Evolutionary conservation across 1,284 basidiomycete species (phyloP), one percentile per base, ranked within the genome.

Genomic region (Tilletia caries): DNA sequence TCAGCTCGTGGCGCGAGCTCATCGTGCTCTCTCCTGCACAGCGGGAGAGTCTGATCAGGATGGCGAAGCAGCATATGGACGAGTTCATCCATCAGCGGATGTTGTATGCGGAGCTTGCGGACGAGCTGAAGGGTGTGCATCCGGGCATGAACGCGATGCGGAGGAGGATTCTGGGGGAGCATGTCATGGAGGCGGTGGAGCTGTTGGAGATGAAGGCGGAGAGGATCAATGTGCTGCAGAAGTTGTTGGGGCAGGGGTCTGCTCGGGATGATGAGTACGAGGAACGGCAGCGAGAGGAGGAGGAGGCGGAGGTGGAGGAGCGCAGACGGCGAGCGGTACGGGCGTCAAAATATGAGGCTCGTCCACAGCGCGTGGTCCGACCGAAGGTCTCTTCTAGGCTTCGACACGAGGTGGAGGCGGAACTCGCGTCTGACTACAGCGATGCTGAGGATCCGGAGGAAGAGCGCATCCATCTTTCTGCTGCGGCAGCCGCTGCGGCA

Each of bases 171-270:
- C 67, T 82, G 23, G 78, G 77, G 1, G 70, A 76, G 29, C 80
- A 82, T 66, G 75, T 82, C 4, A 64, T 82, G 15, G 79, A 79
- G 44, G 77, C 77, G 6, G 79, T 82, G 25, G 81, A 82, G 65
- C 3, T 67, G 43, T 68, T 82, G 13, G 81, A 82, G 73, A 58
- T 74, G 23, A 76, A 78, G 64, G 80, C 79, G 15, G 74, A 76
- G 29, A 50, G 79, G 32, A 79, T 82, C 65, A 76, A 80, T 62
- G 52, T 66, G 8, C 62, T 80, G 62, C 70, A 77, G 50, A 18
- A 25, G 23, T 27, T 60, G 54, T 25, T 60, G 15, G 54, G 54
- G 8, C 54, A 27, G 15, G 54, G 29, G 4, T 18, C 32, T 29
- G 25, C 8, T 13, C 12, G 20, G 23, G 48, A 50, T 3, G 48